phyloP scores from a whole-genome alignment of 768 basidiomycete genomes.

The Boletus coccyginus region DNA sequence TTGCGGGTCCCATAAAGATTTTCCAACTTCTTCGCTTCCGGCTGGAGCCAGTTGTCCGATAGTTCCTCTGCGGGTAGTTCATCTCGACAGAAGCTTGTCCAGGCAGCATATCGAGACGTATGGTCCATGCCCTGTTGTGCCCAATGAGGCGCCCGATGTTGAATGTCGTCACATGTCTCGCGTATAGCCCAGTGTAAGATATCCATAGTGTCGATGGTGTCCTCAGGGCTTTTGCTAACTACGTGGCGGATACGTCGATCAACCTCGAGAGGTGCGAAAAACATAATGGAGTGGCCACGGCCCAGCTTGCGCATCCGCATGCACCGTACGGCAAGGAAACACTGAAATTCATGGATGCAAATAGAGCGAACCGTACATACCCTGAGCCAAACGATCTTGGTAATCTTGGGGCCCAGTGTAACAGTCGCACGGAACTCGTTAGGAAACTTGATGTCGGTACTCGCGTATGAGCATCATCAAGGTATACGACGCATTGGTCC shows the following conservation, averaged over 20 bases:
- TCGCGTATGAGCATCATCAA: constrained; percentile 18
- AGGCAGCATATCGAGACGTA: constrained; percentile 23
- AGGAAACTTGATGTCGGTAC: constrained; percentile 19
- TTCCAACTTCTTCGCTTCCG: constrained; percentile 38
- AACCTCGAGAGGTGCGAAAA: constrained; percentile 49
- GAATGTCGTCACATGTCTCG: constrained; percentile 43
- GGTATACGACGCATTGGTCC: constrained; percentile 28
- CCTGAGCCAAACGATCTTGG: constrained; percentile 17
- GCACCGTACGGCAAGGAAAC: constrained; percentile 37
- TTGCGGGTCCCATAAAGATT: constrained; percentile 9
- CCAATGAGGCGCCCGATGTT: constrained; percentile 41
- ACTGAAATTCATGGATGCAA: not conserved
- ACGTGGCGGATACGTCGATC: constrained; percentile 36
- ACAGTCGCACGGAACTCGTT: constrained; percentile 14
- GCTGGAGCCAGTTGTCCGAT: constrained; percentile 36
- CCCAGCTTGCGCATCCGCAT: constrained; percentile 56
- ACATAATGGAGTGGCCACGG: constrained; percentile 44
- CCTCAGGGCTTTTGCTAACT: constrained; percentile 5
- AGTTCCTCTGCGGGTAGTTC: constrained; percentile 7
- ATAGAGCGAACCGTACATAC: not conserved
- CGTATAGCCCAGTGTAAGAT: constrained; percentile 45
- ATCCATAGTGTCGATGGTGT: constrained; percentile 24
- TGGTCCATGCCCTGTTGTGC: constrained; percentile 43
- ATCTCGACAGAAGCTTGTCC: constrained; percentile 15
- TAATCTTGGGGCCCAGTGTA: constrained; percentile 15